Evolutionary conservation across 176 grass and related monocot species (phyloP).

Genomic region (Bromus sterilis): DNA sequence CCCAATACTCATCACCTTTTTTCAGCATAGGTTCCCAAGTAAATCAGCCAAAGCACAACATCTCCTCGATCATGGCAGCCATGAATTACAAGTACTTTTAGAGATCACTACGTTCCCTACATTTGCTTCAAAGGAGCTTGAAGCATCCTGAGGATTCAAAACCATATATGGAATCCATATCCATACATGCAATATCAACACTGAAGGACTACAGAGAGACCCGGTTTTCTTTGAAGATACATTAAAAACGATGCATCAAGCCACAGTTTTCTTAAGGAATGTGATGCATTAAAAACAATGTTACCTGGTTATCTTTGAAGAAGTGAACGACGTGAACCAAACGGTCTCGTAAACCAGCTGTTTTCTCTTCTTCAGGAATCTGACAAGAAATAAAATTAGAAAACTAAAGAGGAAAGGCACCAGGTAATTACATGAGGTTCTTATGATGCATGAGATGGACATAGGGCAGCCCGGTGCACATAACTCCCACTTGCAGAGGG

Average conservation of each 20-base stretch:
- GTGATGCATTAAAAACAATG: not conserved
- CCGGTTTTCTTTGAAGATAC: constrained; percentile 42
- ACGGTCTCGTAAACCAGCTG: constrained; percentile 34
- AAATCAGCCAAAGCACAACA: not conserved
- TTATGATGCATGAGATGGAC: not conserved
- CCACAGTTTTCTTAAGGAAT: no score
- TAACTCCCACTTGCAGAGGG: no score
- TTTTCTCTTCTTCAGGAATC: constrained; percentile 60
- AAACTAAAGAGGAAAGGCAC: not conserved
- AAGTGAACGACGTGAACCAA: constrained; percentile 72
- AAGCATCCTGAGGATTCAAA: not conserved
- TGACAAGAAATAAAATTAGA: constrained; percentile 5
- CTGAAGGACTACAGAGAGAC: constrained; percentile 5
- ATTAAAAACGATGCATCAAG: not conserved
- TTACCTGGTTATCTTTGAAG: constrained; percentile 41
- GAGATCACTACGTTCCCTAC: not conserved
- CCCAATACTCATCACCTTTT: not conserved
- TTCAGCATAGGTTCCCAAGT: not conserved
- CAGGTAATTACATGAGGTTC: not conserved
- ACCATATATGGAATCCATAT: not conserved
- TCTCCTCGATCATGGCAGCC: not conserved
- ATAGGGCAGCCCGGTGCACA: no score
- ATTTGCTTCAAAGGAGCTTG: not conserved
- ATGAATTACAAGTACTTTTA: not conserved
- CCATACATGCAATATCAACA: not conserved